Evolutionary conservation across 805 yeast genomes (phyloP), one percentile per base, ranked within the genome.

Genomic region (Danielia reshetovae): DNA sequence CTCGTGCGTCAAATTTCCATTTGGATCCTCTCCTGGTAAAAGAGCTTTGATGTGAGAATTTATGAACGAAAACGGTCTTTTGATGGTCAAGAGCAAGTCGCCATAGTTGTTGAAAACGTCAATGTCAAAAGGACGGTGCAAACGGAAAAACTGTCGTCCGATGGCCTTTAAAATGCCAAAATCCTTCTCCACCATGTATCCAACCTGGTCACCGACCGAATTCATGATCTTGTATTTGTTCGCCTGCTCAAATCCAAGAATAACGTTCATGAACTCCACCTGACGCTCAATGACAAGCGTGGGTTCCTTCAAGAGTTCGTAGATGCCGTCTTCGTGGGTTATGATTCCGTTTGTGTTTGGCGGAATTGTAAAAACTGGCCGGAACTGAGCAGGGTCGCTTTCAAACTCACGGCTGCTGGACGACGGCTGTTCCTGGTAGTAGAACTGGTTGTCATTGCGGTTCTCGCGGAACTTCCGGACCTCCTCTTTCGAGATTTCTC

Each of bases 161-260:
- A 90, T 57, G 33, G 79, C 74, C 51, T 82, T 80, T 31, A 73
- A 46, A 18, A 85, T 52, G 2, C 90, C 85, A 33, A 77, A 63
- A 49, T 87, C 96, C 47, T 85, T 75, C 54, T 93, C 98, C 38
- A 75, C 70, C 79, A 90, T 77, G 55, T 70, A 80, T 0, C 96
- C 98, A 6, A 93, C 52, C 33, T 75, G 79, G 34, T 76, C 68
- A 1, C 97, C 97, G 43, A 66, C 47, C 0, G 83, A 72, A 55
- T 86, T 83, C 77, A 81, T 71, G 28, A 93, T 72, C 9, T 68
- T 71, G 54, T 90, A 90, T 44, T 72, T 65, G 55, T 89, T 90
- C 2, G 93, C 86, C 61, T 93, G 97, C 56, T 90, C 97, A 49
- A 85, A 86, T 1, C 97, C 97, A 9, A 89, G 53, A 34, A 88